phyloP scores from a whole-genome alignment of 805 yeast species.

The Isabelozyma pseudorhagii region DNA sequence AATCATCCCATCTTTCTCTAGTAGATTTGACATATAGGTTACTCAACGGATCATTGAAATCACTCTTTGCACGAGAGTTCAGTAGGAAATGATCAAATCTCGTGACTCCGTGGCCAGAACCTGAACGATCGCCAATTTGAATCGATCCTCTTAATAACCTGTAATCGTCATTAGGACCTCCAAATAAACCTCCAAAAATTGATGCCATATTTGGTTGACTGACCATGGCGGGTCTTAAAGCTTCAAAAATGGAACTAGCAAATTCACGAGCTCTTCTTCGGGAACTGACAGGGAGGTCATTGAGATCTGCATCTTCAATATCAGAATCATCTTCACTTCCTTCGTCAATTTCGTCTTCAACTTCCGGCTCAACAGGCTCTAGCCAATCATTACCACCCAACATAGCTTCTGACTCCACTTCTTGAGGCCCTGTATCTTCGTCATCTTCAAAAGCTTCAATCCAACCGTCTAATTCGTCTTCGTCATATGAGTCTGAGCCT shows the following conservation, averaged over 20 bases:
- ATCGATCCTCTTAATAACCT: constrained; percentile 20
- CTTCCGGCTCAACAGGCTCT: constrained; percentile 3
- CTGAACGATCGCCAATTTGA: constrained; percentile 12
- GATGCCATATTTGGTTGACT: constrained; percentile 12
- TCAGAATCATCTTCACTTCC: constrained; percentile 17
- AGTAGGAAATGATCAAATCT: constrained; percentile 19
- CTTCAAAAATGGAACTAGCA: constrained; percentile 23
- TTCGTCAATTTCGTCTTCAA: constrained; percentile 14
- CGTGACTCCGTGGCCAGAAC: constrained; percentile 7
- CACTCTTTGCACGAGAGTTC: constrained; percentile 6
- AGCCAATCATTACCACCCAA: neutral
- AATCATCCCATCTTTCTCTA: constrained; percentile 64
- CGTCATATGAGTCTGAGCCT: constrained; percentile 29
- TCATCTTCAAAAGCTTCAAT: constrained; percentile 34
- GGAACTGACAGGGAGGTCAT: constrained; percentile 5
- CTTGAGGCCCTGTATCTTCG: constrained; percentile 13
- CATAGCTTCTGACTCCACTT: constrained; percentile 11
- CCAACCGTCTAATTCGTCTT: constrained; percentile 40
- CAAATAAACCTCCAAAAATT: constrained; percentile 13
- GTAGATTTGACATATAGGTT: constrained; percentile 45
- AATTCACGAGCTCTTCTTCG: constrained; percentile 19
- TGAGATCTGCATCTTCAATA: constrained; percentile 17
- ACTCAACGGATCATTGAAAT: constrained; percentile 12
- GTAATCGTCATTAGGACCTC: constrained; percentile 8
- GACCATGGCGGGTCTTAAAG: constrained; percentile 19